phyloP scores from a whole-genome alignment of 257 asterid species.

The Plantago major region DNA sequence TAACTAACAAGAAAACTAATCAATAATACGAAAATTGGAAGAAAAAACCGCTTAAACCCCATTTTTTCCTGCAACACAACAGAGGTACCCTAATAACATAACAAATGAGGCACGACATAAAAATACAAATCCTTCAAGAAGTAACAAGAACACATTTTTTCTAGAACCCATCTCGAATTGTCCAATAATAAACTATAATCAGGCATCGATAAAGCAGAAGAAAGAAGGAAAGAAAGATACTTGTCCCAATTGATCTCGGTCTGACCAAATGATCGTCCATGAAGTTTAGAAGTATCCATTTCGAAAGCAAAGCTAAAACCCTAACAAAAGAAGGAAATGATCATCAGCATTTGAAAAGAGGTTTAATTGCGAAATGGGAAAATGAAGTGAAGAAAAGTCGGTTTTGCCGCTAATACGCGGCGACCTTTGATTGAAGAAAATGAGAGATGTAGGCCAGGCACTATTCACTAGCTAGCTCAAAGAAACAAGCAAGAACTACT shows the following conservation, averaged over 20 bases:
- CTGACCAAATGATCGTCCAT: conserved; percentile 40
- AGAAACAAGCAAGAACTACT: too few species aligned
- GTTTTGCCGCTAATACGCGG: not conserved
- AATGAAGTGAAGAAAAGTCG: too few species aligned
- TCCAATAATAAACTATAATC: not conserved
- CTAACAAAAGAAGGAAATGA: conserved; percentile 11
- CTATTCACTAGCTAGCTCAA: not conserved
- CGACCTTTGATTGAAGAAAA: not conserved
- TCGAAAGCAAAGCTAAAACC: conserved; percentile 7
- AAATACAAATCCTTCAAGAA: not conserved
- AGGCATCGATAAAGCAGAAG: not conserved
- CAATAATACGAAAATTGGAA: too few species aligned
- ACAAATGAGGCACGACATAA: too few species aligned
- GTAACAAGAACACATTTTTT: not conserved
- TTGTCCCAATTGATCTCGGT: conserved; percentile 85
- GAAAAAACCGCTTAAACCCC: too few species aligned
- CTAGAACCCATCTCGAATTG: not conserved
- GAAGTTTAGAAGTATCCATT: conserved; percentile 50
- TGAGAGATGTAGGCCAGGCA: not conserved
- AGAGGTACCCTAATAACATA: too few species aligned
- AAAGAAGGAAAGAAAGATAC: conserved; percentile 25
- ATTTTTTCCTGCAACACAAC: too few species aligned
- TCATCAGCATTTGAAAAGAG: not conserved
- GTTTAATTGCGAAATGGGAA: not conserved
- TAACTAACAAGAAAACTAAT: too few species aligned